Base-by-base conservation (phyloP, 2,329 filamentous ascomycete species). In the Curvularia spicifera region DNA sequence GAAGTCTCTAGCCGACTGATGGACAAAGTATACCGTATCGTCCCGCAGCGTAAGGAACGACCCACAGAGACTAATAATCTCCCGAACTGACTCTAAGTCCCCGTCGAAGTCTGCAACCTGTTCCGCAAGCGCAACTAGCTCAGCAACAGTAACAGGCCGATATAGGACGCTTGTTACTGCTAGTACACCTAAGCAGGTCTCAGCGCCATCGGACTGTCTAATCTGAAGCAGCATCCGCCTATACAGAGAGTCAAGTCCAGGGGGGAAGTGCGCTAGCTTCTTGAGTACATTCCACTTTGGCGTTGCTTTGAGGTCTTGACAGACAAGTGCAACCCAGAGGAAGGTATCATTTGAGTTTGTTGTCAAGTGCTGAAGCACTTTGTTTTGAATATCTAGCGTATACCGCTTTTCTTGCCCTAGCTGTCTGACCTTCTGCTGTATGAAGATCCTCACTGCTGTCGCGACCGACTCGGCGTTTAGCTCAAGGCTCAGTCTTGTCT, bases 1-100 rank as follows among this genome's bases (percentile, higher is more conserved):
- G 59, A 71, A 80, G 13, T 82, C 79, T 56, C 80, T 79, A 0
- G 78, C 80, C 0, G 79, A 81, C 53, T 80, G 75, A 57, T 82
- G 78, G 0, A 82, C 70, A 58, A 80, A 61, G 57, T 63, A 66
- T 37, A 65, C 39, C 13, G 31, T 58, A 22, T 59, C 51, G 6
- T 59, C 39, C 47, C 54, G 58, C 2, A 66, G n/a, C 13, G 58
- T 65, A 47, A 65, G 59, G 20, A 64, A 61, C 13, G 77, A 82
- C 18, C 78, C 76, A 57, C 77, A 82, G 3, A 58, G n/a, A 2
- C 57, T 33, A 10, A 82, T 65, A 7, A 79, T 63, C 53, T 65
- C 35, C 18, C 26, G 42, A 15, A 53, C 26, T 20, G 56, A 43
- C 42, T 53, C 31, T 26, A 37, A 15, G 31, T 53, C 33, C 20